Evolutionary conservation across 495 filamentous ascomycete species (phyloP), one percentile per base, ranked within the genome.

Genomic region (Parathielavia hyrcaniae): DNA sequence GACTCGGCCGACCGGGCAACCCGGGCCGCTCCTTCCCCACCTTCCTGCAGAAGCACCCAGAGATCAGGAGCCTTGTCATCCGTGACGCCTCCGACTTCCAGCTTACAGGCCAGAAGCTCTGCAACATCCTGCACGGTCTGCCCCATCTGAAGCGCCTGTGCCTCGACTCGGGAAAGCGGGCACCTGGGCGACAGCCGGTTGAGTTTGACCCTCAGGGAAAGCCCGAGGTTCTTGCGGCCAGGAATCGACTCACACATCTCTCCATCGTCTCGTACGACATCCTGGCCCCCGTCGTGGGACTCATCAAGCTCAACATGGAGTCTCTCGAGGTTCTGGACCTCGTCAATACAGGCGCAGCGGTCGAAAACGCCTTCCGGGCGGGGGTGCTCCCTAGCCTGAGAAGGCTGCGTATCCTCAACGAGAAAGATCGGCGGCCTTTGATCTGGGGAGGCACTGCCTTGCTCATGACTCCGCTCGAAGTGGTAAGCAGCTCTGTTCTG

Each of bases 41-140:
- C 4, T 69, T 67, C 34, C 38, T 69, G 6, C 53, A 55, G 22
- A 46, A 55, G 9, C 61, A 59, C 57, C 47, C 23, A 2, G 32
- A 40, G 0, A 60, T 66, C 19, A 60, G 22, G 34, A 60, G 19
- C 14, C 39, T 69, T 8, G 43, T 49, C 4, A 53, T 69, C 19
- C 3, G 55, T 11, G 59, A 69, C 12, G 17, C 55, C 11, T 19
- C 22, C 14, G 22, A 48, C 11, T 65, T 69, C 34, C 14, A 26
- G n/a, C 36, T 61, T 19, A 60, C 49, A 0, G 10, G 23, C 10
- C 14, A 20, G 14, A 67, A 56, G 53, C 17, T 67, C 7, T 1
- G 14, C 19, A 34, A 20, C n/a, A 50, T 62, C 4, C 11, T 63
- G 16, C 20, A 46, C 13, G 57, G 44, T 7, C 26, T 66, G 20